These are phyloP conservation scores for Flaveria bidentis DNA, from an alignment of 129 eudicot genomes.

Conservation along the genomic window DNA sequence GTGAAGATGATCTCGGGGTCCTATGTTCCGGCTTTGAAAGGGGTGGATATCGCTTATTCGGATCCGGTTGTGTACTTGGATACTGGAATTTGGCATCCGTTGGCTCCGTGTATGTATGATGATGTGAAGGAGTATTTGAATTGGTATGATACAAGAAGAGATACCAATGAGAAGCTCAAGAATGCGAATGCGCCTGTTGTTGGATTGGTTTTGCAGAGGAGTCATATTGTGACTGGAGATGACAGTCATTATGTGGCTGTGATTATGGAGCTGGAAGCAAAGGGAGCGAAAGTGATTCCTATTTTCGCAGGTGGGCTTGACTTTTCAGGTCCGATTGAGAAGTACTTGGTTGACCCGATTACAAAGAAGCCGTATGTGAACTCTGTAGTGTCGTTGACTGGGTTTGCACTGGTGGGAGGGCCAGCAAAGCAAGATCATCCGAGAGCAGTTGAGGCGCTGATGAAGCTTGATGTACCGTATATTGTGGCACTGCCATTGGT, in stretches of 20 bases:
- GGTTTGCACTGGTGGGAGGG: slow-evolving; percentile 98
- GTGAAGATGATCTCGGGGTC: slow-evolving; percentile 93
- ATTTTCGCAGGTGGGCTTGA: slow-evolving; percentile 98
- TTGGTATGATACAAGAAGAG: slow-evolving; percentile 96
- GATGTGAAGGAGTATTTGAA: slow-evolving; percentile 98
- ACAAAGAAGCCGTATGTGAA: slow-evolving; percentile 87
- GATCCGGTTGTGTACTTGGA: slow-evolving; percentile 97
- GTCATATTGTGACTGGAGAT: slow-evolving; percentile 98
- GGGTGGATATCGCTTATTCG: slow-evolving; percentile 67
- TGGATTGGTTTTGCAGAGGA: slow-evolving; percentile 86
- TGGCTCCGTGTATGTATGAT: slow-evolving; percentile 98
- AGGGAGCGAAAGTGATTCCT: slow-evolving; percentile 93
- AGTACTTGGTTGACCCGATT: slow-evolving; percentile 77
- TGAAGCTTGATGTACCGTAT: slow-evolving; percentile 96
- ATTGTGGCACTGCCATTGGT: slow-evolving; percentile 93
- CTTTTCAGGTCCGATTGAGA: slow-evolving; percentile 93
- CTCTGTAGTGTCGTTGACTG: slow-evolving; percentile 84
- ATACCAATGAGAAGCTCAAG: slow-evolving; percentile 84
- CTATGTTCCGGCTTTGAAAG: slow-evolving; percentile 86
- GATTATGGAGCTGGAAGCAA: slow-evolving; percentile 96
- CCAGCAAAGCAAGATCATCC: slow-evolving; percentile 99
- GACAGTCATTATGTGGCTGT: slow-evolving; percentile 98
- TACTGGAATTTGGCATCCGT: slow-evolving; percentile 94
- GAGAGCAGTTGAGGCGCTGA: slow-evolving; percentile 82
- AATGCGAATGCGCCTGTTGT: slow-evolving; percentile 63